phyloP scores from a whole-genome alignment of 495 filamentous ascomycete genomes.

The Neurospora sp. region DNA sequence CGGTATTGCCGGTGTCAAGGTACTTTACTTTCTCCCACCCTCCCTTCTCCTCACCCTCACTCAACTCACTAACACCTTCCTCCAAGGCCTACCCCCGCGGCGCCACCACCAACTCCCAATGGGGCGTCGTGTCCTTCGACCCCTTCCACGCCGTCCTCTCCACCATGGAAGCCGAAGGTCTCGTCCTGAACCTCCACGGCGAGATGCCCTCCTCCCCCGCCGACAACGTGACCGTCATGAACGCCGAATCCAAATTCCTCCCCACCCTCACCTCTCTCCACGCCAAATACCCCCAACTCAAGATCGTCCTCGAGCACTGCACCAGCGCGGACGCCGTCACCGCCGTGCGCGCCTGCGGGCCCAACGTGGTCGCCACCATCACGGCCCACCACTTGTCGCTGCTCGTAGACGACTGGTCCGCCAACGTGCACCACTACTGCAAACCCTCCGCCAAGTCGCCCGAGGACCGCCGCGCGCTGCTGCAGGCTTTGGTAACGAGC shows the following conservation, averaged over 20 bases:
- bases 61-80: not conserved
- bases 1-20: slow-evolving; percentile 57
- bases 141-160: slow-evolving; percentile 63
- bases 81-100: slow-evolving; percentile 28
- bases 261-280: slow-evolving; percentile 66
- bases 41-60: not conserved
- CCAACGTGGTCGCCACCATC: slow-evolving; percentile 63
- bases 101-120: slow-evolving; percentile 76
- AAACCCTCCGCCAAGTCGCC: slow-evolving; percentile 73
- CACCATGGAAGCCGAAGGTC: slow-evolving; percentile 51
- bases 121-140: slow-evolving; percentile 65
- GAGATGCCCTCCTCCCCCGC: slow-evolving; percentile 46
- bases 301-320: slow-evolving; percentile 76
- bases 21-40: slow-evolving; percentile 28
- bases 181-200: slow-evolving; percentile 52
- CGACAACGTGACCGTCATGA: slow-evolving; percentile 64
- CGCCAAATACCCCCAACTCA: slow-evolving; percentile 62
- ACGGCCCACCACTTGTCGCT: slow-evolving; percentile 66
- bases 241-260: slow-evolving; percentile 73
- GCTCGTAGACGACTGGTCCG: slow-evolving; percentile 63
- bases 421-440: slow-evolving; percentile 71
- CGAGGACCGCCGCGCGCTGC: slow-evolving; percentile 62
- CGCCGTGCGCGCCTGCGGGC: slow-evolving; percentile 63
- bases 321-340: slow-evolving; percentile 74
- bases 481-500: slow-evolving; percentile 56